Base-by-base conservation (phyloP, 2,329 filamentous ascomycete genomes). In the Cadophora gregata region DNA sequence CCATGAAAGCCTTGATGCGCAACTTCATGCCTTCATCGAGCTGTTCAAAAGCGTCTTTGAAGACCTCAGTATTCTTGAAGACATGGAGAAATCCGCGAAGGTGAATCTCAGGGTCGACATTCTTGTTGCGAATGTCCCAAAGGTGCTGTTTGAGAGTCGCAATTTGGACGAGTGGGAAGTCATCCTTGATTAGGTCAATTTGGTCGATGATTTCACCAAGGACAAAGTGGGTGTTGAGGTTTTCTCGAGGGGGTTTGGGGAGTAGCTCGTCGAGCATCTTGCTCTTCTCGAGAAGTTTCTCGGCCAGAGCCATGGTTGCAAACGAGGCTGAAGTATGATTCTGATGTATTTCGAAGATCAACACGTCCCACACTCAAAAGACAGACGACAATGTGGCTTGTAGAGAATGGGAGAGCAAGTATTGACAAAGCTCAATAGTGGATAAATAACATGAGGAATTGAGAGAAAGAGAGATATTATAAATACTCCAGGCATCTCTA, bases 161-260 rank as follows among this genome's bases (percentile, higher is more conserved):
- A 55, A 75, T 74, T 25, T 76, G 73, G 25, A 77, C 67, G 25
- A 72, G 62, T 12, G 75, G 70, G 51, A 72, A 69, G 9, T 70
- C 65, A 33, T 69, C 59, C n/a, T 66, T 51, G 42, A 77, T 72
- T 1, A 72, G 63, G 24, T 74, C 68, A 55, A 79, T 71, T 51
- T 77, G 76, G 12, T 75, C 67, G 24, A 78, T 71, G 27, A 79
- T 78, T 31, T 79, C 74, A 9, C 73, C 69, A 19, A 79, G 73
- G 33, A 79, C 75, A 58, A 76, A 75, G 25, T 73, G 67, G 0
- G 67, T 67, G 48, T 47, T 70, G 10, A 77, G 68, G 24, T 77
- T 74, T 19, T 73, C 69, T n/a, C 62, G 59, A 0, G 67, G 69
- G 6, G 72, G 72, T 0, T 31, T 33, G 2, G 72, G 72, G 9